Conservation (phyloP, 2,329 filamentous ascomycete genomes). For the Epichloe sp. region DNA sequence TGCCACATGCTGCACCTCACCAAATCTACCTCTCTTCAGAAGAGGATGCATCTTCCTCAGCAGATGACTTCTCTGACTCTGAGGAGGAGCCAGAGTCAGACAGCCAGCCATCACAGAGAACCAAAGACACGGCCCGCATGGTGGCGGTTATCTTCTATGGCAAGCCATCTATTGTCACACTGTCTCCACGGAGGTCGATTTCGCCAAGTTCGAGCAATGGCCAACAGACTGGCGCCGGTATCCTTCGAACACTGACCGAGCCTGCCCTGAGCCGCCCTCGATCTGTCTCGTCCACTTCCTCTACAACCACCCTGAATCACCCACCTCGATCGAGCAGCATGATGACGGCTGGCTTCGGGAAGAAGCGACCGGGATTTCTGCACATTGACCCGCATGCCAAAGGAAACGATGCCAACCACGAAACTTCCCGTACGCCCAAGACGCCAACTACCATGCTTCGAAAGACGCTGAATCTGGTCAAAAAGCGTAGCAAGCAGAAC, state of each 20-base stretch:
- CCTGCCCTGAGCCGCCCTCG: slow-evolving; percentile 18
- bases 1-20: slow-evolving; percentile 34
- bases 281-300: slow-evolving; percentile 21
- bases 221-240: slow-evolving; percentile 11
- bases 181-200: slow-evolving; percentile 29
- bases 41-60: slow-evolving; percentile 50
- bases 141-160: slow-evolving; percentile 47
- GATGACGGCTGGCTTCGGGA: slow-evolving; percentile 21
- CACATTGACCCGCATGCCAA: slow-evolving; percentile 41
- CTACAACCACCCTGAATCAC: slow-evolving; percentile 19
- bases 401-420: slow-evolving; percentile 16
- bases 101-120: slow-evolving; percentile 19
- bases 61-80: slow-evolving; percentile 45
- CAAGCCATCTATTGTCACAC: slow-evolving; percentile 44
- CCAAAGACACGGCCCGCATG: slow-evolving; percentile 41
- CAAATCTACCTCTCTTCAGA: slow-evolving; percentile 52
- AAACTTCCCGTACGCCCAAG: slow-evolving; percentile 24
- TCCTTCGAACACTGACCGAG: slow-evolving; percentile 20
- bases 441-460: slow-evolving; percentile 36
- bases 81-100: slow-evolving; percentile 31
- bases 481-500: slow-evolving; percentile 40
- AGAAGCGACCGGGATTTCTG: slow-evolving; percentile 34
- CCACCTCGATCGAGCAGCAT: slow-evolving; percentile 32
- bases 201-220: slow-evolving; percentile 25
- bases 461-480: slow-evolving; percentile 39